Conservation (phyloP, 139 green algal genomes). For the Pseudopediastrum boryanum region DNA sequence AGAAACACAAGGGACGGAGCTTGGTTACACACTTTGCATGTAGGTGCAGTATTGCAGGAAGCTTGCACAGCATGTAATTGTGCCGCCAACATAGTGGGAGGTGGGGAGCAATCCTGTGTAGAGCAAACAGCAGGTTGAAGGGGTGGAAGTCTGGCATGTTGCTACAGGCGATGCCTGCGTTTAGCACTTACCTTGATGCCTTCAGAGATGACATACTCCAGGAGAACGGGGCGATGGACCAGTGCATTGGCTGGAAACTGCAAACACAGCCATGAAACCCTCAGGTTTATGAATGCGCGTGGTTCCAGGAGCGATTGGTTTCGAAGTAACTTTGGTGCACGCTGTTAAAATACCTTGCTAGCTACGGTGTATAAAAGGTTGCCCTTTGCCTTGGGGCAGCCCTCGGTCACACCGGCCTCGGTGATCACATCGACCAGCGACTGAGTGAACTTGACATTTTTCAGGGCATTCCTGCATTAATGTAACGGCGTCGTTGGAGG, state of each 20-base stretch:
- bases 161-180: too few species aligned
- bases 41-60: background rate
- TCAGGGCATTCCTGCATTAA: constrained; percentile 63
- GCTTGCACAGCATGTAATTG: too few species aligned
- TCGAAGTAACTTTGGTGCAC: too few species aligned
- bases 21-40: background rate
- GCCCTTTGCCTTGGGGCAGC: constrained; percentile 76
- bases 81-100: too few species aligned
- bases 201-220: constrained; percentile 71
- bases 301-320: too few species aligned
- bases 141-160: too few species aligned
- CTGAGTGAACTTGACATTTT: constrained; percentile 82
- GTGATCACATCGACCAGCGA: constrained; percentile 75
- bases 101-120: too few species aligned
- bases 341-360: constrained; percentile 80
- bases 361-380: constrained; percentile 83
- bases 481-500: background rate
- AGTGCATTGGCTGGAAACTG: constrained; percentile 87
- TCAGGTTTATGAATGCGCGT: too few species aligned
- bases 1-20: background rate
- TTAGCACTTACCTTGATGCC: constrained; percentile 76
- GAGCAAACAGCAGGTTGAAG: too few species aligned
- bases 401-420: constrained; percentile 66
- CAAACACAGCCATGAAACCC: too few species aligned
- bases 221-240: constrained; percentile 71